Evolutionary conservation across 139 green algal species (phyloP), one percentile per base, ranked within the genome.

Genomic region (Protoeuglena noctilucae): DNA sequence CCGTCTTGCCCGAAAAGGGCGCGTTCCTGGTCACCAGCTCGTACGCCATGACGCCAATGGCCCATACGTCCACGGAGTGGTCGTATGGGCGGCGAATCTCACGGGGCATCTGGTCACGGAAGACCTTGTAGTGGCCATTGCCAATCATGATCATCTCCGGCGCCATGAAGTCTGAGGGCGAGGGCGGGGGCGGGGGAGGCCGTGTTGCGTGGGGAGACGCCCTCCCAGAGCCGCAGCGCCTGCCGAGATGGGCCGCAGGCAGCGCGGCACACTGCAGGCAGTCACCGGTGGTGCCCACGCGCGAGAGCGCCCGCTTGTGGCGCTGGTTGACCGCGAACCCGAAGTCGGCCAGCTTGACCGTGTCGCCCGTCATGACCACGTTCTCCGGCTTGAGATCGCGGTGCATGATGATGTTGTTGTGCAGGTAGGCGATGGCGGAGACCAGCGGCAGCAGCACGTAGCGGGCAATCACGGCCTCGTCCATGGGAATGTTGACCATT

Each of bases 311-410:
- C 24, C 27, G 49, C 22, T 26, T 26, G 6, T 12, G 9, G 23
- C 7, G 7, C 22, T 7, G 23, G 18, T 34, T 7, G n/a, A 39
- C 6, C 21, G 18, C 29, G n/a, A 78, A 28, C 0, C 70, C 66
- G 41, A 78, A 78, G 51, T 78, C 70, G 0, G 54, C 64, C 21
- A 78, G 60, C 40, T 58, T 48, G 4, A 66, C 63, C 2, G 29
- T 29, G 26, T 45, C 54, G 26, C 40, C 55, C 19, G 51, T 28
- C 17, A 75, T 34, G 7, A 78, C 62, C 1, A 70, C 41, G 45
- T 78, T 78, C 40, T 75, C 67, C n/a, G 70, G 70, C 51, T 74
- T 68, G 19, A 68, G 14, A 53, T 68, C 62, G 17, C 62, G 55
- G 48, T 68, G 62, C 18, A 68, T 56, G 48, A 57, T 48, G 28